phyloP scores from a whole-genome alignment of 176 grass and related monocot species.

The Hyparrhenia diplandra region DNA sequence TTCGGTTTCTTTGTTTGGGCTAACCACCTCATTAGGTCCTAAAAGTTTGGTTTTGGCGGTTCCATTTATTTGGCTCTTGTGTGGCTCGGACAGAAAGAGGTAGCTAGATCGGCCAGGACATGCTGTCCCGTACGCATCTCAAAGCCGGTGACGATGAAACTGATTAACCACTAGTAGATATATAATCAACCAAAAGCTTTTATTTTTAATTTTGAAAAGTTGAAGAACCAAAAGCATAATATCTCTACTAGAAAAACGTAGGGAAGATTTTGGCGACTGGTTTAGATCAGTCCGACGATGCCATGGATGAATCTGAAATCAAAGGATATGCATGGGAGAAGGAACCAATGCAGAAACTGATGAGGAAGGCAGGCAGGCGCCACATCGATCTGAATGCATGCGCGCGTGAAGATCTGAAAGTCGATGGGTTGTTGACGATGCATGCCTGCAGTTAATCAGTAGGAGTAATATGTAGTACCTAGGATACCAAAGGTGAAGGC shows the following conservation, averaged over 20 bases:
- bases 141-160: no score
- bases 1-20: conserved; percentile 6
- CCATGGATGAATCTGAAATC: background rate
- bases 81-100: background rate
- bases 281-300: no score
- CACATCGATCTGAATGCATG: background rate
- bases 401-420: no score
- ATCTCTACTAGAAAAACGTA: no score
- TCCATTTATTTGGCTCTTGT: background rate
- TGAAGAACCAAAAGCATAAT: no score
- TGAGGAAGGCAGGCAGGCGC: background rate
- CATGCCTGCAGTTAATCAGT: background rate
- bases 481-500: conserved; percentile 93
- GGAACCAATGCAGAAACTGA: background rate
- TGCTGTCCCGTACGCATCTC: no score
- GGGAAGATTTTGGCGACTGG: no score
- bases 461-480: conserved; percentile 41
- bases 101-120: background rate
- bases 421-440: background rate
- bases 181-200: no score
- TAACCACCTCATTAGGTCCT: conserved; percentile 20
- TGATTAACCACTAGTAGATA: no score
- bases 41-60: conserved; percentile 33
- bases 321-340: background rate
- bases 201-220: no score